These are phyloP conservation scores for Puccinia hordei DNA, from an alignment of 1,284 basidiomycete genomes.

Conservation along the genomic window DNA sequence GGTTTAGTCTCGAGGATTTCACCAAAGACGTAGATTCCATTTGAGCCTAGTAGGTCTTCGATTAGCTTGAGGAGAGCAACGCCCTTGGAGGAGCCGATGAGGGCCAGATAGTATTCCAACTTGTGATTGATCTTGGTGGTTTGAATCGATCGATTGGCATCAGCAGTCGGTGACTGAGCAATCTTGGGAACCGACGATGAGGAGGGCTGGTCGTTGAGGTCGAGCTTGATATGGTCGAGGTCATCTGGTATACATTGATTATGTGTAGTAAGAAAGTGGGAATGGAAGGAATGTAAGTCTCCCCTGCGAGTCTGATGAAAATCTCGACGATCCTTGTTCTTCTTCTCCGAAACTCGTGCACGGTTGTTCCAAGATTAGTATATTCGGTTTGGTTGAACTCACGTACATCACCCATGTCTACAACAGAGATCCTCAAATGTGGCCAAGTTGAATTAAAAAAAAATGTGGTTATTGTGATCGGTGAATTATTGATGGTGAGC, in stretches of 20 bases:
- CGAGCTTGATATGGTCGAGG: constrained; percentile 39
- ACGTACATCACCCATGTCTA: constrained; percentile 21
- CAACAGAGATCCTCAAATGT: not conserved
- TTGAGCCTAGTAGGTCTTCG: constrained; percentile 8
- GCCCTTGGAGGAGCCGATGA: constrained; percentile 24
- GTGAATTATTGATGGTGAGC: too few relatives aligned
- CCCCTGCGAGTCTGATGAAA: constrained; percentile 13
- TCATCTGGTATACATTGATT: constrained; percentile 11
- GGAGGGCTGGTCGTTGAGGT: constrained; percentile 5
- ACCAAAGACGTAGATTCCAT: constrained; percentile 36
- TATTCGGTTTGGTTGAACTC: not conserved
- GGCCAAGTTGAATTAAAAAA: too few relatives aligned
- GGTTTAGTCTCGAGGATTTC: constrained; percentile 30
- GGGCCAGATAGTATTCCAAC: constrained; percentile 29
- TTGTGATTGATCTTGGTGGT: constrained; percentile 27
- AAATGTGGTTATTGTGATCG: too few relatives aligned
- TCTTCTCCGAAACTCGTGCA: not conserved
- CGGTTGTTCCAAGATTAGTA: too few relatives aligned
- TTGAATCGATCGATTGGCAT: constrained; percentile 3
- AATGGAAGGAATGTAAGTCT: constrained; percentile 5
- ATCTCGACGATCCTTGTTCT: not conserved
- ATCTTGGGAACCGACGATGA: not conserved
- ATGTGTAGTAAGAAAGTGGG: not conserved
- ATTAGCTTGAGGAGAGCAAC: constrained; percentile 23
- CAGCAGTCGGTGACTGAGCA: not conserved